Evolutionary conservation across 1,284 basidiomycete genomes (phyloP).

Genomic region (Heterobasidion annosum): DNA sequence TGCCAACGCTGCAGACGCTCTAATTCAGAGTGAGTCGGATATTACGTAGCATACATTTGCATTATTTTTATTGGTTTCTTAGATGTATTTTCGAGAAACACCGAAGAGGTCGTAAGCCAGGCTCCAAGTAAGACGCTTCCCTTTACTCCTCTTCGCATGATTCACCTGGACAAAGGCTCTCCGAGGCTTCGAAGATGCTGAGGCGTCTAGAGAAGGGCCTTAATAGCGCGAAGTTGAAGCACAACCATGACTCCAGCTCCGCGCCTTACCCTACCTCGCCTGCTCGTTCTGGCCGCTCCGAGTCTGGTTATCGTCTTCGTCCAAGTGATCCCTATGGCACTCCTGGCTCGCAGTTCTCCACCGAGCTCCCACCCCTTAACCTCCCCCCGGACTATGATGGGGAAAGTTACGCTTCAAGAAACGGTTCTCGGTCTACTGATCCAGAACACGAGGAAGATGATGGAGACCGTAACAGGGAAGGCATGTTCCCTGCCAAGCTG

Average conservation of each 20-base stretch:
- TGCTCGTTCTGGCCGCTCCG: conserved; percentile 24
- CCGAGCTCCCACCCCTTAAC: conserved; percentile 38
- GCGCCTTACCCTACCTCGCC: conserved; percentile 21
- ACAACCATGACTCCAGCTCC: conserved; percentile 20
- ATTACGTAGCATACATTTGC: conserved; percentile 2
- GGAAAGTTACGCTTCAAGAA: conserved; percentile 28
- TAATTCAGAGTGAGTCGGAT: conserved; percentile 53
- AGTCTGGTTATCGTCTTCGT: conserved; percentile 20
- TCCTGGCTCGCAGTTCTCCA: conserved; percentile 29
- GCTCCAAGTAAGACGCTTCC: conserved; percentile 58
- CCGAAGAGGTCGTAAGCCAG: conserved; percentile 77
- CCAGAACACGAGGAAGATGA: conserved; percentile 59
- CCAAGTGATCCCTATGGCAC: conserved; percentile 22
- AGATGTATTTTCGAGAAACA: conserved; percentile 83
- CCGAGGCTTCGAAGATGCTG: conserved; percentile 81
- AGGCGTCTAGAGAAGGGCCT: conserved; percentile 75
- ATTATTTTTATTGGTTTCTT: conserved; percentile 11
- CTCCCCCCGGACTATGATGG: conserved; percentile 25
- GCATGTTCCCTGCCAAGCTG: conserved; percentile 62
- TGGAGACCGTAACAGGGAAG: conserved; percentile 45
- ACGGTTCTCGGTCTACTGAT: conserved; percentile 22
- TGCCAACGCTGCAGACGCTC: conserved; percentile 76
- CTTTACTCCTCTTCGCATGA: neutral
- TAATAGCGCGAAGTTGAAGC: conserved; percentile 66
- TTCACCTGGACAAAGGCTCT: conserved; percentile 39